Evolutionary conservation across 1,284 basidiomycete genomes (phyloP).

Genomic region (Golubevia pallescens): DNA sequence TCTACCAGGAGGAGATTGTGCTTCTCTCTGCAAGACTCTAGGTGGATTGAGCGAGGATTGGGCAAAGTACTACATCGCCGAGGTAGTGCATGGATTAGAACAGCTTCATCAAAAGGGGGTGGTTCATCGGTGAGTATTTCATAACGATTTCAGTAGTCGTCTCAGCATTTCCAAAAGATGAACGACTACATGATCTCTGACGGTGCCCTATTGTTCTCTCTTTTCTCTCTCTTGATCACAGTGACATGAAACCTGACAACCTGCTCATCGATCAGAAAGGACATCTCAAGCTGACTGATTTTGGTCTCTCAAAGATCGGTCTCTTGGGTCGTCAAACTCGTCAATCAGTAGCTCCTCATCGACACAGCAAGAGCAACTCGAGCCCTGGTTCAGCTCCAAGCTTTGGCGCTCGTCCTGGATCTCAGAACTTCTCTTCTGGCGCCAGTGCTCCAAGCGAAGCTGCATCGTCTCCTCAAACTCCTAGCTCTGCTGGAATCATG

Average conservation of each 20-base stretch:
- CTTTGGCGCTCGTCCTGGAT: not conserved
- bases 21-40: slow-evolving; percentile 92
- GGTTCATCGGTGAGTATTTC: slow-evolving; percentile 86
- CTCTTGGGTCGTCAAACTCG: slow-evolving; percentile 83
- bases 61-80: slow-evolving; percentile 94
- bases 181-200: no score
- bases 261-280: slow-evolving; percentile 93
- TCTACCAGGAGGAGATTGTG: slow-evolving; percentile 88
- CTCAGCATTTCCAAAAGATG: no score
- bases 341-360: slow-evolving; percentile 14
- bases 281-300: slow-evolving; percentile 96
- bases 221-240: slow-evolving; percentile 63
- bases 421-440: no score
- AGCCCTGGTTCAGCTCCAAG: slow-evolving; percentile 4
- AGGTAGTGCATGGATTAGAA: slow-evolving; percentile 91
- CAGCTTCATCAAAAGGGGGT: slow-evolving; percentile 92
- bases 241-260: slow-evolving; percentile 98
- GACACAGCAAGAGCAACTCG: slow-evolving; percentile 6
- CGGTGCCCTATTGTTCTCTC: no score
- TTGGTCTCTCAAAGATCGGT: slow-evolving; percentile 95
- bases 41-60: slow-evolving; percentile 93
- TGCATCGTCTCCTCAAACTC: no score
- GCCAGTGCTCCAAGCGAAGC: no score
- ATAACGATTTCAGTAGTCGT: no score
- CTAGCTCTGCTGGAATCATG: no score